These are phyloP conservation scores for Guadua angustifolia DNA, from an alignment of 176 grass and related monocot species.

Conservation along the genomic window DNA sequence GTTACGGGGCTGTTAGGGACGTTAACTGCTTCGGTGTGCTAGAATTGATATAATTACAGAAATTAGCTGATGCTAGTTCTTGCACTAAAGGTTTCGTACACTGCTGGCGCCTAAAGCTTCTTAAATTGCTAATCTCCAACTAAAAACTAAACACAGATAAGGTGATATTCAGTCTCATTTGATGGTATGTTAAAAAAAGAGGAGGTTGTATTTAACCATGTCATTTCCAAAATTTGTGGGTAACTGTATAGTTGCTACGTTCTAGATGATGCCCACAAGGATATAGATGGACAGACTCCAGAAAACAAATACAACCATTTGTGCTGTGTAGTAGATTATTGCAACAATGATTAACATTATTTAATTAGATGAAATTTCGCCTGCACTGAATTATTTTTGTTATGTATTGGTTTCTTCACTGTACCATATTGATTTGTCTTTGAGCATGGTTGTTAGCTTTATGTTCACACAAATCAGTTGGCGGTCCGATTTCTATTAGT, in stretches of 20 bases:
- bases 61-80: neutral
- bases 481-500: no score
- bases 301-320: constrained; percentile 23
- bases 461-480: neutral
- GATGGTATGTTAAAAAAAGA: neutral
- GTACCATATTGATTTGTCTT: neutral
- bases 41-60: constrained; percentile 3
- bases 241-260: neutral
- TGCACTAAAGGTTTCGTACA: neutral
- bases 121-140: constrained; percentile 5
- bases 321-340: neutral
- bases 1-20: neutral
- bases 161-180: neutral
- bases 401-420: neutral
- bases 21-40: neutral
- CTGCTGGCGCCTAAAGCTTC: neutral
- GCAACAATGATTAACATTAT: neutral
- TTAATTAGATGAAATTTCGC: neutral
- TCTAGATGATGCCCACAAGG: neutral
- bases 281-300: neutral
- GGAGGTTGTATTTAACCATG: neutral
- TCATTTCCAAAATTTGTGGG: neutral
- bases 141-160: neutral
- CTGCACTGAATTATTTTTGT: neutral
- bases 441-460: neutral